These are phyloP conservation scores for Domatiomyces catenatus DNA, from an alignment of 2,329 filamentous ascomycete species.

Conservation along the genomic window DNA sequence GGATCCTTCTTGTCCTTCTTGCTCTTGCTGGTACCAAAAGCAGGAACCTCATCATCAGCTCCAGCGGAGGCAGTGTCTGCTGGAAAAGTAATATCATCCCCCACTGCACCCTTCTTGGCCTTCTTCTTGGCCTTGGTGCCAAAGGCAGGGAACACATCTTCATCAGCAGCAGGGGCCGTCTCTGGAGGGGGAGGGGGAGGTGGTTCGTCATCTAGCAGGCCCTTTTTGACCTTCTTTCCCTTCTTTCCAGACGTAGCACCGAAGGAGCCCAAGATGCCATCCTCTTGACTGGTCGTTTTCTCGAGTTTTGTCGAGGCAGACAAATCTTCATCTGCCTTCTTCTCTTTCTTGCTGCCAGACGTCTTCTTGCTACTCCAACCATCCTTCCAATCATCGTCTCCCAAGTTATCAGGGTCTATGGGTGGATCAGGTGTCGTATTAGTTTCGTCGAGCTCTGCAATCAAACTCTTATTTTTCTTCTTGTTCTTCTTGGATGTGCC, in stretches of 20 bases:
- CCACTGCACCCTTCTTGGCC: conserved; percentile 13
- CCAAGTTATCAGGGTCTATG: conserved; percentile 17
- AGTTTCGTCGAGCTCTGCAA: conserved; percentile 17
- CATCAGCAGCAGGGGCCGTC: conserved; percentile 14
- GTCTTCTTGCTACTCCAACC: conserved; percentile 23
- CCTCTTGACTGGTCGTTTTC: conserved; percentile 15
- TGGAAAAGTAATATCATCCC: too few species aligned
- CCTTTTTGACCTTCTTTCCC: conserved; percentile 17
- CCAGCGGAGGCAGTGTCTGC: too few species aligned
- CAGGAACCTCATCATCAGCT: too few species aligned
- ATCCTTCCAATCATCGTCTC: conserved; percentile 24
- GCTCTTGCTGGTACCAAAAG: too few species aligned
- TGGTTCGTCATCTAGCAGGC: conserved; percentile 8
- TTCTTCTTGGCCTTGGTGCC: conserved; percentile 17
- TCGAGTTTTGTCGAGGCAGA: conserved; percentile 15
- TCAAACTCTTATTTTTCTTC: conserved; percentile 23
- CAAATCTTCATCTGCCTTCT: conserved; percentile 17
- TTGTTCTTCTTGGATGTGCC: conserved; percentile 29
- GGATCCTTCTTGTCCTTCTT: conserved; percentile 13
- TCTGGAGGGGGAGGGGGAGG: conserved; percentile 11
- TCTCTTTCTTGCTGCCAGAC: conserved; percentile 30
- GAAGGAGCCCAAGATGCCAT: conserved; percentile 18
- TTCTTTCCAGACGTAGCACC: conserved; percentile 14
- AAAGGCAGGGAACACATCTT: conserved; percentile 7
- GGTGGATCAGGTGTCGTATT: conserved; percentile 19